Percentiles rank a stretch among this genome's conserved stretches.
phyloP scores from a whole-genome alignment of 192 early-diverging fungal genomes.

The Gryganskiella cystojenkinii region DNA sequence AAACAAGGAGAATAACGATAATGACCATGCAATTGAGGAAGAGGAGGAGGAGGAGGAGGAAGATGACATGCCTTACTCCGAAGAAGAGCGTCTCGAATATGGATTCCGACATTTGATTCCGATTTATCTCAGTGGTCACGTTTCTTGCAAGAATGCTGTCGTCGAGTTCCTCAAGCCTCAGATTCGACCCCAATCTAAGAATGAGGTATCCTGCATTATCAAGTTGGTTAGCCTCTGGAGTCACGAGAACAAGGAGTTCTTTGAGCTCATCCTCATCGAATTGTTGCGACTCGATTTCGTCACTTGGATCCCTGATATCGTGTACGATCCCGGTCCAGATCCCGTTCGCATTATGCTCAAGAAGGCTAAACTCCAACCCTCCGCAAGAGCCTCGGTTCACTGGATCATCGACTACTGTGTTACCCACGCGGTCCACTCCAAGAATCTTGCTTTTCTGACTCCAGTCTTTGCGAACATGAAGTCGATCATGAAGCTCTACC shows the following conservation, averaged over 20 bases:
- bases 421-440: background rate
- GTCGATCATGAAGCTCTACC: background rate
- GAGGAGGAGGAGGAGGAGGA: background rate
- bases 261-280: background rate
- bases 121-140: background rate
- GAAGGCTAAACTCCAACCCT: background rate
- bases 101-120: background rate
- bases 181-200: background rate
- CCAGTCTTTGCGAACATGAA: slow-evolving; percentile 1
- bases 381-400: background rate
- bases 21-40: too few relatives aligned
- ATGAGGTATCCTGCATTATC: background rate
- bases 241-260: too few relatives aligned
- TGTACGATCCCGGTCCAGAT: background rate
- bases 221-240: background rate
- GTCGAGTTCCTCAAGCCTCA: background rate
- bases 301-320: slow-evolving; percentile 26
- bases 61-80: background rate
- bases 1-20: too few relatives aligned
- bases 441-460: slow-evolving; percentile 2
- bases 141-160: background rate
- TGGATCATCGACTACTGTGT: slow-evolving; percentile 19
- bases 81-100: background rate
- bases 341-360: slow-evolving; percentile 7
- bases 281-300: background rate